Evolutionary conservation across 2,329 filamentous ascomycete species (phyloP).

Genomic region (Colletotrichum lentis): DNA sequence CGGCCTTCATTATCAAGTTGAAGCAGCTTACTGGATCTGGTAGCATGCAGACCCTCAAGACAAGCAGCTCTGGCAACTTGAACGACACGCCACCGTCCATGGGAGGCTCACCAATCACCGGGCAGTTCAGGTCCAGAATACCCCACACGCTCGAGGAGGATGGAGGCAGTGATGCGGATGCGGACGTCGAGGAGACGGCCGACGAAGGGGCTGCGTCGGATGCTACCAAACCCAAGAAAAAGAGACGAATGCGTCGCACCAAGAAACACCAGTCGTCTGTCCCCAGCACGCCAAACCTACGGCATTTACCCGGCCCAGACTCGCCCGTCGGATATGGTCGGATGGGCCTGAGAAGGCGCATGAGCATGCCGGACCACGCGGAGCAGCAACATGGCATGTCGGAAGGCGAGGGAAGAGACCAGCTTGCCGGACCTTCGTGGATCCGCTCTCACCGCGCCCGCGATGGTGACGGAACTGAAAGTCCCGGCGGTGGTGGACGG

Average conservation of each 20-base stretch:
- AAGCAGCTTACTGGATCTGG: conserved; percentile 72
- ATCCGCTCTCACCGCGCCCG: conserved; percentile 52
- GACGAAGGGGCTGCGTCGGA: conserved; percentile 71
- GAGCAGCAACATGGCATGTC: conserved; percentile 72
- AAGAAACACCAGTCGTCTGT: conserved; percentile 60
- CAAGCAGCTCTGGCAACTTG: conserved; percentile 46
- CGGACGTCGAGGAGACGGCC: conserved; percentile 85
- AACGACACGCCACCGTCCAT: conserved; percentile 52
- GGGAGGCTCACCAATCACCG: conserved; percentile 58
- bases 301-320: conserved; percentile 53
- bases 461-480: conserved; percentile 61
- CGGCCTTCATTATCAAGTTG: conserved; percentile 79
- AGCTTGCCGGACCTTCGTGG: conserved; percentile 64
- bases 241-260: conserved; percentile 62
- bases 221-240: conserved; percentile 64
- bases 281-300: conserved; percentile 68
- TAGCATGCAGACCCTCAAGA: conserved; percentile 57
- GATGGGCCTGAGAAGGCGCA: conserved; percentile 68
- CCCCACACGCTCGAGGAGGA: conserved; percentile 64
- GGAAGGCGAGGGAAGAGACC: conserved; percentile 77
- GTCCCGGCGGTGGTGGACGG: conserved; percentile 52
- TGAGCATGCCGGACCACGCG: conserved; percentile 69
- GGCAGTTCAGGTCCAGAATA: conserved; percentile 57
- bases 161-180: conserved; percentile 72
- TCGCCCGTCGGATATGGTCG: conserved; percentile 54